A percentile compares a stretch with the other conserved stretches of the same genome.
Conservation (phyloP, 768 basidiomycete species). For the Russula sp. region DNA sequence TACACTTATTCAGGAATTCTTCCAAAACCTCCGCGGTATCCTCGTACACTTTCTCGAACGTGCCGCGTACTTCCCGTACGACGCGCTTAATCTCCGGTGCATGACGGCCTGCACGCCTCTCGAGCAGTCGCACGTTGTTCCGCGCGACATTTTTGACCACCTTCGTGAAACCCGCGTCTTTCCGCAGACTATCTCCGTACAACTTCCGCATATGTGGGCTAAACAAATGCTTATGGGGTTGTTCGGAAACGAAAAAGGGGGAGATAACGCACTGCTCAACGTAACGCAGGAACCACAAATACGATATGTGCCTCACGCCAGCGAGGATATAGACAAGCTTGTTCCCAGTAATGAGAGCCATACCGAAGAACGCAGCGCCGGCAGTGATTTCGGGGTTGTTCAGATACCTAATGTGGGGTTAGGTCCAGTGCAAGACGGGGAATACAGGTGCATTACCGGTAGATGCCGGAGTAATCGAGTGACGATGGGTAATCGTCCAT, state of each 20-base stretch:
- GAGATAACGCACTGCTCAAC: conserved; percentile 78
- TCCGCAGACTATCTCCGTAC: conserved; percentile 89
- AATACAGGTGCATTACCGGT: conserved; percentile 53
- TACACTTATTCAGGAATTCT: conserved; percentile 90
- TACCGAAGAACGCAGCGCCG: conserved; percentile 91
- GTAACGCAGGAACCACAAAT: conserved; percentile 92
- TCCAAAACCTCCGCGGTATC: conserved; percentile 92
- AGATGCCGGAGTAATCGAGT: conserved; percentile 95
- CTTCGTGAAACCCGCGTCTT: conserved; percentile 96
- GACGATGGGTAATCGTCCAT: conserved; percentile 89
- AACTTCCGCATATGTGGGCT: conserved; percentile 99
- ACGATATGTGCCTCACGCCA: conserved; percentile 77
- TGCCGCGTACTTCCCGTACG: conserved; percentile 90
- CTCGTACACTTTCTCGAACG: conserved; percentile 93
- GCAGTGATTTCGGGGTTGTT: conserved; percentile 97
- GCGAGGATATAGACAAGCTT: conserved; percentile 88
- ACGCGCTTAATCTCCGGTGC: conserved; percentile 78
- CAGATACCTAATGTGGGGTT: conserved; percentile 55
- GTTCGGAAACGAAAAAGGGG: not conserved
- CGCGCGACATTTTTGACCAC: conserved; percentile 93
- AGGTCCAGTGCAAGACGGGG: not conserved
- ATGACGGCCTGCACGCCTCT: conserved; percentile 74
- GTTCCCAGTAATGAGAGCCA: conserved; percentile 87
- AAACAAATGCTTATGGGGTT: not conserved
- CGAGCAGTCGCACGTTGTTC: conserved; percentile 73